A percentile compares a stretch with the other conserved stretches of the same genome.
phyloP scores from a whole-genome alignment of 805 yeast genomes.

The Cyberlindnera sargentensis region DNA sequence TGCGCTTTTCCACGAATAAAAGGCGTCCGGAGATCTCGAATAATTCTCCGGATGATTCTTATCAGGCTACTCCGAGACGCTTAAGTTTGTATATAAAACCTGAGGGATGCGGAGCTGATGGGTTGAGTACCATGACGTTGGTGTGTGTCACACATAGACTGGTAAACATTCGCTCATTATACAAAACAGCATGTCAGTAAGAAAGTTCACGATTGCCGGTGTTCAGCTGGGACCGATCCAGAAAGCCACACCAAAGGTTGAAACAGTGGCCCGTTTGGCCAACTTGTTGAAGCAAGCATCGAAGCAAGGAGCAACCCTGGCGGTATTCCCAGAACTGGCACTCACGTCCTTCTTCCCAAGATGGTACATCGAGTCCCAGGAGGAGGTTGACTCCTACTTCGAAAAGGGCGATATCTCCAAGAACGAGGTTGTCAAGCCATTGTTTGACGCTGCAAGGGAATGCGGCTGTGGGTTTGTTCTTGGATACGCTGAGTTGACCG shows the following conservation, averaged over 20 bases:
- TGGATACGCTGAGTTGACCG: constrained; percentile 34
- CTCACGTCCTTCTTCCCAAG: constrained; percentile 31
- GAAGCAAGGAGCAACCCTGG: constrained; percentile 26
- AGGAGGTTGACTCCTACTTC: constrained; percentile 29
- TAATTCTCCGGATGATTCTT: too few relatives aligned
- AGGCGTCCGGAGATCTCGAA: not conserved
- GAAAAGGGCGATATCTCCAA: constrained; percentile 30
- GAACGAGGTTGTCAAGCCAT: constrained; percentile 22
- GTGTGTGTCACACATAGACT: too few relatives aligned
- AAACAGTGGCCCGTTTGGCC: constrained; percentile 26
- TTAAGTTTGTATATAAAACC: too few relatives aligned
- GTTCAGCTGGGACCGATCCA: constrained; percentile 30
- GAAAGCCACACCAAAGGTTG: constrained; percentile 24
- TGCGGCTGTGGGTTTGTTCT: constrained; percentile 26
- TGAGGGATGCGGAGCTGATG: too few relatives aligned
- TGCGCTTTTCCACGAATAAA: not conserved
- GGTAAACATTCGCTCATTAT: not conserved
- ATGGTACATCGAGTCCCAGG: constrained; percentile 28
- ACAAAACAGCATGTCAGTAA: constrained; percentile 5
- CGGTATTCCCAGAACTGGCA: constrained; percentile 32
- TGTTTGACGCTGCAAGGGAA: constrained; percentile 27
- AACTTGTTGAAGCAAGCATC: constrained; percentile 27
- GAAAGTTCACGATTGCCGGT: constrained; percentile 28
- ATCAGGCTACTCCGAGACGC: too few relatives aligned
- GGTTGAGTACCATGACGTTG: too few relatives aligned